Evolutionary conservation across 331 rosid species (phyloP), one percentile per base, ranked within the genome.

Genomic region (Ulmus americana): DNA sequence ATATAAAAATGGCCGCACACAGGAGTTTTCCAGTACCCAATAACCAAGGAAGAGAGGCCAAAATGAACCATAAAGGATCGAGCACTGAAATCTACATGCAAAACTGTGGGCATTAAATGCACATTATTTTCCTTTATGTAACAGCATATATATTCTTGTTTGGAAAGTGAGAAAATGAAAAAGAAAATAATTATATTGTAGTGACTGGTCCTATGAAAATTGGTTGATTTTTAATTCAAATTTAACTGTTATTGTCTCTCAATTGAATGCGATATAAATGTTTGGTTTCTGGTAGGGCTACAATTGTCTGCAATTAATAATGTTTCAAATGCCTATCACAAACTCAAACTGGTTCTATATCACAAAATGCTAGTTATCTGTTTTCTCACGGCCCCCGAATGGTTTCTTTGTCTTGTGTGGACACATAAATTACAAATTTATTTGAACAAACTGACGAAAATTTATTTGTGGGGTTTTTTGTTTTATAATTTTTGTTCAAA

Each of bases 391-490:
- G 62, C 64, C 10, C 57, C 28, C 60, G 50, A 70, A 86, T 83
- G 45, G 68, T 73, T 75, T 63, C 16, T 85, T 79, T 85, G 91
- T 88, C 91, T 77, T 73, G 83, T 69, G 45, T 75, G 71, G 61
- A 43, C 55, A 45, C 79, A 61, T 63, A 44, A 56, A 41, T 70
- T 69, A 10, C 65, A 61, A 22, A 75, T 75, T 80, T 39, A 79
- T 70, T 66, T 48, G 70, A 76, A 74, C 55, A 67, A 78, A 71
- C 41, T 68, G 84, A 76, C 77, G 73, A 79, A 71, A 73, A 65
- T 48, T 71, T 44, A 22, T 59, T 6, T 16, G 64, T 71, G 40
- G 61, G 49, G 38, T 71, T 70, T 59, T 6, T 13, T 12, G 13
- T n/a, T 15, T 14, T 49, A 7, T 39, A 39, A 38, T 50, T 49